Evolutionary conservation across 352 stramenopile species (phyloP), one percentile per base, ranked within the genome.

Genomic region (Globisporangium heterothallicum): DNA sequence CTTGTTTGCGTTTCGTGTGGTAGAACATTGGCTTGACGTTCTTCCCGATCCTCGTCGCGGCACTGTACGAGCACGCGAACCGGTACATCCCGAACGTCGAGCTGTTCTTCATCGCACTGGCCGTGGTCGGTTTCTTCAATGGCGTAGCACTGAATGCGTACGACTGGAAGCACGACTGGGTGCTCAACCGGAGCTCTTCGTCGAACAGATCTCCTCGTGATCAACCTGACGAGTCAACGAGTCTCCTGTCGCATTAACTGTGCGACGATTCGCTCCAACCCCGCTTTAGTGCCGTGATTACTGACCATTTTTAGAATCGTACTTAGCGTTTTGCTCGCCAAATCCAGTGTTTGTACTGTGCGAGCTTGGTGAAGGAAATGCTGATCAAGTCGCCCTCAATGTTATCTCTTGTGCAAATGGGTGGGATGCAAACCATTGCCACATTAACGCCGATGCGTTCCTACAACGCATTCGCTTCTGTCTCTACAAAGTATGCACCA

Each of bases 141-240:
- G 74, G 67, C 6, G 38, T 84, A 0, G 42, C 97, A 16, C 96
- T 99, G 75, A 99, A 99, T 68, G 95, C 99, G 40, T 58, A 44
- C 30, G 52, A 59, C 43, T 59, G 42, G 52, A 55, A 49, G 40
- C 41, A 61, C 18, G 34, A 46, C 16, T 61, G 45, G 54, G 36
- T 61, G 35, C 54, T 65, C 12, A 65, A 65, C 19, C 49, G 49
- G 7, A 34, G 35, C 18, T 3, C n/a, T 8, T 34, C 26, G 18
- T 18, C 21, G 27, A 12, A 35, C 35, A 13, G 29, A 50, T 12
- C 36, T 25, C 29, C 16, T 51, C 25, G 14, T 26, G 7, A 41
- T 12, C 18, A 61, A 55, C 12, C 32, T 25, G 45, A 52, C 22
- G 51, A 58, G 25, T 16, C 18, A 0, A 52, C 51, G n/a, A 46